A percentile compares a stretch with the other conserved stretches of the same genome.
phyloP scores from a whole-genome alignment of 805 yeast genomes.

The Debaryomyces castellii region DNA sequence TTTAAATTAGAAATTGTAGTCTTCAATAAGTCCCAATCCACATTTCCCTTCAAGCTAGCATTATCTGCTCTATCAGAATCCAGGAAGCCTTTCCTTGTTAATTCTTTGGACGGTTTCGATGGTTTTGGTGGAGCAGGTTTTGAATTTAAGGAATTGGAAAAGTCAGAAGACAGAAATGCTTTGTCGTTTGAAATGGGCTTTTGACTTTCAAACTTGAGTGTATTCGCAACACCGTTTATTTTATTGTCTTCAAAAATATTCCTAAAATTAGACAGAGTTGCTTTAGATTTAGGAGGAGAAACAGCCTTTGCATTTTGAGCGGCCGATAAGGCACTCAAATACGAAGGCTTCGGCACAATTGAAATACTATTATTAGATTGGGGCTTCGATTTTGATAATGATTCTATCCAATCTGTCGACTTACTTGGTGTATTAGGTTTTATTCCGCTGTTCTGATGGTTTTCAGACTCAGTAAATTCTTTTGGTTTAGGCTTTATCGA shows the following conservation, averaged over 20 bases:
- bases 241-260: neutral
- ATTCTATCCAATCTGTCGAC: conserved; percentile 3
- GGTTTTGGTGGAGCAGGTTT: conserved; percentile 14
- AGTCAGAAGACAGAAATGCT: neutral
- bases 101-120: conserved; percentile 13
- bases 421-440: neutral
- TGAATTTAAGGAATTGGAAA: neutral
- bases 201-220: neutral
- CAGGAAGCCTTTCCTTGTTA: too few relatives aligned
- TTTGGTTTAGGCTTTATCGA: neutral
- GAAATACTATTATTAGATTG: conserved; percentile 1
- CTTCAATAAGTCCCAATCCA: conserved; percentile 8
- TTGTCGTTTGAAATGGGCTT: neutral
- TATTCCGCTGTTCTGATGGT: neutral
- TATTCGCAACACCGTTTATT: neutral
- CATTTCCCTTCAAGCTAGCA: conserved; percentile 1
- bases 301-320: conserved; percentile 9
- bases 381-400: conserved; percentile 1
- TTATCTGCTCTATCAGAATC: too few relatives aligned
- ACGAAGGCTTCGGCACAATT: conserved; percentile 11
- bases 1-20: conserved; percentile 13
- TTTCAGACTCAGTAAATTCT: neutral
- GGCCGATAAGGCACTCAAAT: conserved; percentile 8
- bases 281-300: neutral
- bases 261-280: neutral